phyloP scores from a whole-genome alignment of 805 yeast genomes.

The Lipomyces yamanashiensis region DNA sequence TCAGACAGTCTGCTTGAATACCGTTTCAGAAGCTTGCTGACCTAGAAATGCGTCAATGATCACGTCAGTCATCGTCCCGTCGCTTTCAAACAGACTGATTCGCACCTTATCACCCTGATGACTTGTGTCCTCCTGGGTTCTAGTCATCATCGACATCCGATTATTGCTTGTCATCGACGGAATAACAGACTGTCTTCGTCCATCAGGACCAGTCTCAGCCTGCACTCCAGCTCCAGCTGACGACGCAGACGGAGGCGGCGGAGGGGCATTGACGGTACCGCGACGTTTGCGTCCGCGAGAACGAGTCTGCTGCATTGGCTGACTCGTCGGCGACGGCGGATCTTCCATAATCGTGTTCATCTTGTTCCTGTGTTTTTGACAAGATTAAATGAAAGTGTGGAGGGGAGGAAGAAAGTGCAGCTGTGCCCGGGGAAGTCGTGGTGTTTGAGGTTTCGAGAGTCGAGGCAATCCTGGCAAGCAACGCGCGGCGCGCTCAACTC shows the following conservation, averaged over 20 bases:
- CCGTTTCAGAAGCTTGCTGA: conserved; percentile 33
- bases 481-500: background rate
- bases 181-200: conserved; percentile 30
- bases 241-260: conserved; percentile 8
- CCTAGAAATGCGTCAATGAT: conserved; percentile 12
- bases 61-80: background rate
- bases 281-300: conserved; percentile 17
- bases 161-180: conserved; percentile 32
- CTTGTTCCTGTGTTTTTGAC: background rate
- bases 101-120: conserved; percentile 26
- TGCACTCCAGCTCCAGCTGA: background rate
- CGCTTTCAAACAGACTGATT: background rate
- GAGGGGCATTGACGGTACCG: conserved; percentile 4
- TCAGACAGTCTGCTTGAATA: conserved; percentile 26
- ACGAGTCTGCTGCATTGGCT: conserved; percentile 17
- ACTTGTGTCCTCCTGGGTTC: background rate
- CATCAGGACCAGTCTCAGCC: background rate
- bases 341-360: conserved; percentile 11
- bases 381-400: background rate
- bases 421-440: background rate
- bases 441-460: background rate
- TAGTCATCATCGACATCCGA: background rate
- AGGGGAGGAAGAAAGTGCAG: background rate
- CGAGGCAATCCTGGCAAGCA: background rate
- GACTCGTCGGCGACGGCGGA: conserved; percentile 10